Evolutionary conservation across 192 early-diverging fungal genomes (phyloP).

Genomic region (Kappamyces sp.): DNA sequence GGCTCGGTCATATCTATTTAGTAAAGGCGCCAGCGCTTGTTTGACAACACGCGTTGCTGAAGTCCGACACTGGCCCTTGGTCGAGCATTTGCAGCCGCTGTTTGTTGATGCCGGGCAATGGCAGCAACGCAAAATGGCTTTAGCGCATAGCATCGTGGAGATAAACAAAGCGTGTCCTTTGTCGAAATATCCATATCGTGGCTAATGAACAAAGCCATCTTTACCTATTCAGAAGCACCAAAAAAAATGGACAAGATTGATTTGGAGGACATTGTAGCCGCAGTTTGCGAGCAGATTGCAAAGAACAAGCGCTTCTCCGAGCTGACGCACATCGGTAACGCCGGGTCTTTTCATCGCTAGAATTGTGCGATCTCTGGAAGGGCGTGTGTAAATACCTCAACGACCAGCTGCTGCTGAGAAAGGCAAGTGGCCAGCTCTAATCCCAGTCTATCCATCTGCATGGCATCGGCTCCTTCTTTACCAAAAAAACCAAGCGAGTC

Average conservation of each 20-base stretch:
- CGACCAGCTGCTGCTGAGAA: conserved; percentile 22
- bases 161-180: too few relatives aligned
- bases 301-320: conserved; percentile 37
- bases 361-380: conserved; percentile 33
- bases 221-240: background rate
- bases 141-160: too few relatives aligned
- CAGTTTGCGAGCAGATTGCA: conserved; percentile 31
- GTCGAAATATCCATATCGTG: too few relatives aligned
- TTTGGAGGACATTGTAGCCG: conserved; percentile 27
- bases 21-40: too few relatives aligned
- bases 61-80: too few relatives aligned
- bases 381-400: conserved; percentile 23
- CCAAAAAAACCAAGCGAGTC: conserved; percentile 20
- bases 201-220: too few relatives aligned
- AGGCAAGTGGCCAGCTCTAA: conserved; percentile 15
- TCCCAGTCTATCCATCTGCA: conserved; percentile 30
- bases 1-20: too few relatives aligned
- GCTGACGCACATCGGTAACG: conserved; percentile 27
- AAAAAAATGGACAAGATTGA: conserved; percentile 30
- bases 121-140: too few relatives aligned
- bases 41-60: too few relatives aligned
- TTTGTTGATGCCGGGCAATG: too few relatives aligned
- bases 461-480: conserved; percentile 38
- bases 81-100: too few relatives aligned
- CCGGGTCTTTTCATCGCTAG: conserved; percentile 12